A percentile compares a stretch with the other conserved stretches of the same genome.
Evolutionary conservation across 306 rosid species (phyloP).

Genomic region (Medicago lupulina): DNA sequence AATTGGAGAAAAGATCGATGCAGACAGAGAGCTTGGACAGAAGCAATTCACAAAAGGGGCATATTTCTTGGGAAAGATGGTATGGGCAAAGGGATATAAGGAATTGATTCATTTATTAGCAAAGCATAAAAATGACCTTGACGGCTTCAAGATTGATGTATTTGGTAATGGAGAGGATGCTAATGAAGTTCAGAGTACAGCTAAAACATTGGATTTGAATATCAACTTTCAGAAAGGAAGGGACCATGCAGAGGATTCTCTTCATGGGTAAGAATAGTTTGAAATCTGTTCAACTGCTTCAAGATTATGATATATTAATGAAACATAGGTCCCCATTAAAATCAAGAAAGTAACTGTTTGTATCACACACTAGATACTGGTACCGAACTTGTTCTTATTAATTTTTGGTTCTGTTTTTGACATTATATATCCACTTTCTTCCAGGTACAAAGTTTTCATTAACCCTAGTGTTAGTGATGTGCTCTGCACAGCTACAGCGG

Average conservation of each 20-base stretch:
- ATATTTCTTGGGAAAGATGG: slow-evolving; percentile 97
- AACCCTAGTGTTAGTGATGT: slow-evolving; percentile 97
- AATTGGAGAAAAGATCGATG: slow-evolving; percentile 80
- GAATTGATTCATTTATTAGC: slow-evolving; percentile 81
- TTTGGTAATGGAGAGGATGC: slow-evolving; percentile 97
- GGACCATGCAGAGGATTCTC: slow-evolving; percentile 92
- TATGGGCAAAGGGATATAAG: slow-evolving; percentile 94
- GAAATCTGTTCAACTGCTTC: slow-evolving; percentile 10
- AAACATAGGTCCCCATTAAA: background rate
- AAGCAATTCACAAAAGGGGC: slow-evolving; percentile 88
- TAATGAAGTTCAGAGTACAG: slow-evolving; percentile 79
- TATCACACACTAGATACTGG: slow-evolving; percentile 2
- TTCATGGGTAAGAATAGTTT: slow-evolving; percentile 74
- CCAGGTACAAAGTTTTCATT: slow-evolving; percentile 95
- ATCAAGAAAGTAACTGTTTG: slow-evolving; percentile 10
- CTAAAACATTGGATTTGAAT: slow-evolving; percentile 75
- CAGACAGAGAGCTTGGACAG: slow-evolving; percentile 78
- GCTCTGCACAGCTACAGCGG: slow-evolving; percentile 97
- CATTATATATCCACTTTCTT: slow-evolving; percentile 40
- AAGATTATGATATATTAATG: slow-evolving; percentile 18
- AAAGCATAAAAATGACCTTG: slow-evolving; percentile 74
- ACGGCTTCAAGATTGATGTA: slow-evolving; percentile 85
- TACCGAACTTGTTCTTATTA: slow-evolving; percentile 20
- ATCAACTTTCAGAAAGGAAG: slow-evolving; percentile 90
- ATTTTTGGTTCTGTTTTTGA: slow-evolving; percentile 26